Evolutionary conservation across 495 filamentous ascomycete genomes (phyloP).

Genomic region (Ramalina intermedia): DNA sequence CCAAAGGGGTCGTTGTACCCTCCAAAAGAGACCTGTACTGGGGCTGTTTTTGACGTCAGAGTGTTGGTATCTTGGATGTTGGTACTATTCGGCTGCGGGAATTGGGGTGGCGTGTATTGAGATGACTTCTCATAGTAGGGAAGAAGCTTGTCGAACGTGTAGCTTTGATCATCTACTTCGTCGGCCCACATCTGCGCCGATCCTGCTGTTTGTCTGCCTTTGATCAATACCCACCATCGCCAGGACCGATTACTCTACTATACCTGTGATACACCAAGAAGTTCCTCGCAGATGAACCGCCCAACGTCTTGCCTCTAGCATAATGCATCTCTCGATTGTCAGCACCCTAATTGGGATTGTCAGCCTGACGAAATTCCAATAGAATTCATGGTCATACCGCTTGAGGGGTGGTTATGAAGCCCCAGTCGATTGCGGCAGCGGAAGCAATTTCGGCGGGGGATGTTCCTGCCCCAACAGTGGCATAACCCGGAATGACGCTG

Average conservation of each 20-base stretch:
- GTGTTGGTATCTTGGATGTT: slow-evolving; percentile 17
- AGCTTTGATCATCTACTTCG: slow-evolving; percentile 37
- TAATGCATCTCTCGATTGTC: slow-evolving; percentile 26
- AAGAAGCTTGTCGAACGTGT: slow-evolving; percentile 35
- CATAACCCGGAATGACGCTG: slow-evolving; percentile 29
- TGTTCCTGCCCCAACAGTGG: slow-evolving; percentile 21
- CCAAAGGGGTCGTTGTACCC: slow-evolving; percentile 21
- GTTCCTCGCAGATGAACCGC: slow-evolving; percentile 16
- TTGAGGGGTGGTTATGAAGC: slow-evolving; percentile 19
- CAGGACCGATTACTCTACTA: slow-evolving; percentile 3
- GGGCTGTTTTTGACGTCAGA: slow-evolving; percentile 15
- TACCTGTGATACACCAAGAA: slow-evolving; percentile 19
- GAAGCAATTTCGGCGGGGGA: slow-evolving; percentile 18
- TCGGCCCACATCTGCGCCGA: slow-evolving; percentile 42
- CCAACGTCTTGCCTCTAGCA: slow-evolving; percentile 18
- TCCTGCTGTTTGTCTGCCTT: slow-evolving; percentile 20
- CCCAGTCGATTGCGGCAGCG: slow-evolving; percentile 34
- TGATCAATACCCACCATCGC: background rate
- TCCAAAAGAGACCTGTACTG: slow-evolving; percentile 24
- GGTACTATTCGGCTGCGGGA: slow-evolving; percentile 26
- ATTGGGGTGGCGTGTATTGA: slow-evolving; percentile 36
- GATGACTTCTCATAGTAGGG: slow-evolving; percentile 40
- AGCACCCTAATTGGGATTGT: slow-evolving; percentile 20
- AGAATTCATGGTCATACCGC: background rate
- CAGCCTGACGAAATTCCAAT: slow-evolving; percentile 21